These are phyloP conservation scores for Suhomyces atakaporum DNA, from an alignment of 1,139 yeast species.

Conservation along the genomic window DNA sequence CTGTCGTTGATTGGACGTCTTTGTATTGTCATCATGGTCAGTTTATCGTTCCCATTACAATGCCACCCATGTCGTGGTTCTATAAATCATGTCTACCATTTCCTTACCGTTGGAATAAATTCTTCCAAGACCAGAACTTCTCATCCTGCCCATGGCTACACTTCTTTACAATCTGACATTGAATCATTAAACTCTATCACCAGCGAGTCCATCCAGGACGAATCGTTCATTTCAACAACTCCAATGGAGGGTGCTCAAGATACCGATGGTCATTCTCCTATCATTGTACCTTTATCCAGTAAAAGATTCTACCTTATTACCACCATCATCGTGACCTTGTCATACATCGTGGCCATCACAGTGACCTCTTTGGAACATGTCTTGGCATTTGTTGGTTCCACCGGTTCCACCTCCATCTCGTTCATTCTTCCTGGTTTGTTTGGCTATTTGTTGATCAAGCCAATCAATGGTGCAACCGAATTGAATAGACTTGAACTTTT, in stretches of 20 bases:
- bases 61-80: conserved; percentile 81
- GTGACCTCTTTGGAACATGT: conserved; percentile 83
- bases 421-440: conserved; percentile 91
- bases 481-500: conserved; percentile 42
- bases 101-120: conserved; percentile 36
- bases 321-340: conserved; percentile 54
- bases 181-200: conserved; percentile 20
- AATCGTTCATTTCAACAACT: conserved; percentile 46
- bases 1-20: conserved; percentile 68
- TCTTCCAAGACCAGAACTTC: conserved; percentile 14
- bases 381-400: conserved; percentile 89
- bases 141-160: conserved; percentile 16
- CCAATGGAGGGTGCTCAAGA: conserved; percentile 55
- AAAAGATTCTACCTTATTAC: conserved; percentile 66
- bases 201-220: conserved; percentile 27
- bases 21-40: conserved; percentile 69
- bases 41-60: conserved; percentile 70
- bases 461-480: conserved; percentile 37
- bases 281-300: conserved; percentile 55
- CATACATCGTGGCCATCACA: conserved; percentile 74
- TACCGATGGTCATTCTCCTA: conserved; percentile 51
- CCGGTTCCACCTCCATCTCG: conserved; percentile 92
- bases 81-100: conserved; percentile 65
- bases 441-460: conserved; percentile 67
- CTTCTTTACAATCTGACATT: conserved; percentile 19